Evolutionary conservation across 129 eudicot genomes (phyloP).

Genomic region (Tanacetum coccineum): DNA sequence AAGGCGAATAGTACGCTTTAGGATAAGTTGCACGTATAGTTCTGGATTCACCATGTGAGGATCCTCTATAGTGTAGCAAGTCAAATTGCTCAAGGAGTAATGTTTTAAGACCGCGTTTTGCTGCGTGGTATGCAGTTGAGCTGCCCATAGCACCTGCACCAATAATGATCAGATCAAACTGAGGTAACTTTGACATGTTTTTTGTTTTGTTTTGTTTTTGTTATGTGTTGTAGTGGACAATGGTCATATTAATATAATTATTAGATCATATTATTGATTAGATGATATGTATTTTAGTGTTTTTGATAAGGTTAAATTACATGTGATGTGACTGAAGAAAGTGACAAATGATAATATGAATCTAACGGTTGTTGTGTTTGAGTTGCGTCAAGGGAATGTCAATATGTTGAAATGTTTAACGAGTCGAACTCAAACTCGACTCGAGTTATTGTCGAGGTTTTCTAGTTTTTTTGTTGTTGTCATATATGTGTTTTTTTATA

Average conservation of each 20-base stretch:
- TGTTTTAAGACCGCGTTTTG: constrained; percentile 48
- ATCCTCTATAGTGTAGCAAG: constrained; percentile 85
- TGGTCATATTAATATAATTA: background rate
- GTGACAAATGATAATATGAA: too few species aligned
- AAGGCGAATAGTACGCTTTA: constrained; percentile 52
- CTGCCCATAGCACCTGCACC: constrained; percentile 94
- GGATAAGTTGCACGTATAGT: constrained; percentile 88
- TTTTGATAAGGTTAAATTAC: background rate
- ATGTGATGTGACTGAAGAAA: too few species aligned
- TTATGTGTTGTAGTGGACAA: background rate
- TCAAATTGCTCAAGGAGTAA: constrained; percentile 82
- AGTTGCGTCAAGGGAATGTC: too few species aligned
- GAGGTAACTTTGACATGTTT: constrained; percentile 12
- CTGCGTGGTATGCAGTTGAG: constrained; percentile 62
- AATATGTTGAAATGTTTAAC: too few species aligned
- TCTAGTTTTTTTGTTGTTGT: too few species aligned
- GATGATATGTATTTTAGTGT: background rate
- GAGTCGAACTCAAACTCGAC: too few species aligned
- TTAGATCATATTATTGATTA: background rate
- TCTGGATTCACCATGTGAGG: constrained; percentile 96
- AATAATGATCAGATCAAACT: constrained; percentile 61
- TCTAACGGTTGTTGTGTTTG: too few species aligned
- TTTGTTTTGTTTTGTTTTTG: too few species aligned
- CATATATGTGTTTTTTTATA: too few species aligned
- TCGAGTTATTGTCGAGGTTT: too few species aligned